Base-by-base conservation (phyloP, 1,284 basidiomycete genomes). In the Cystobasidium slooffiae region DNA sequence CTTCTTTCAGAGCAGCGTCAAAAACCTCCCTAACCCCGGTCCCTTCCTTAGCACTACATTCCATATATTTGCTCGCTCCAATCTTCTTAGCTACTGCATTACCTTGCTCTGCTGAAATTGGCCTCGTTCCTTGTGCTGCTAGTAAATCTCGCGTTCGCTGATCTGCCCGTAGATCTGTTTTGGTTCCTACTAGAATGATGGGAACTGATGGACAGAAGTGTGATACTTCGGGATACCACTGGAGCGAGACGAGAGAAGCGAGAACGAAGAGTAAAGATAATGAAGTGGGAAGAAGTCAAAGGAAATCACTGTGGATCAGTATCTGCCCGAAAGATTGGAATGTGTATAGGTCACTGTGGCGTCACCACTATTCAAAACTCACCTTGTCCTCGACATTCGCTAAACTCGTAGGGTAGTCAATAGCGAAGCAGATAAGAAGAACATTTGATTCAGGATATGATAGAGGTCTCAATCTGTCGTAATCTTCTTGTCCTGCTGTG, bases 321-420 rank as follows among this genome's bases (percentile, higher is more conserved):
- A n/a, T n/a, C 2, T 31, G 31, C 5, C 31, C 31, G 31, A 31
- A 2, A 31, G 31, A 31, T 31, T 31, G 31, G 31, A 31, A 1
- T 31, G 31, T 31, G 31, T 31, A 31, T 31, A 31, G 31, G 31
- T 31, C 55, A 8, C 10, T 24, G 56, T 59, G 64, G 47, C 64
- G 31, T 8, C 12, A 22, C 20, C 53, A 7, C 10, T 39, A 37
- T 14, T 12, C 18, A 7, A 41, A 46, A 84, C 88, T 55, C 49
- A 91, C 92, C 90, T 95, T 96, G 85, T 95, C 93, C 85, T 95
- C 91, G 46, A 96, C 92, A 86, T 96, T 96, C 84, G 94, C 93
- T 77, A 96, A 85, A 66, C 92, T 94, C 82, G 94, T 92, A 46
- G 94, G 93, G 70, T 90, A 92, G 85, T 96, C 93, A 77, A 95